A percentile compares a stretch with the other conserved stretches of the same genome.
Conservation (phyloP, 805 yeast genomes). For the Metschnikowia similis region DNA sequence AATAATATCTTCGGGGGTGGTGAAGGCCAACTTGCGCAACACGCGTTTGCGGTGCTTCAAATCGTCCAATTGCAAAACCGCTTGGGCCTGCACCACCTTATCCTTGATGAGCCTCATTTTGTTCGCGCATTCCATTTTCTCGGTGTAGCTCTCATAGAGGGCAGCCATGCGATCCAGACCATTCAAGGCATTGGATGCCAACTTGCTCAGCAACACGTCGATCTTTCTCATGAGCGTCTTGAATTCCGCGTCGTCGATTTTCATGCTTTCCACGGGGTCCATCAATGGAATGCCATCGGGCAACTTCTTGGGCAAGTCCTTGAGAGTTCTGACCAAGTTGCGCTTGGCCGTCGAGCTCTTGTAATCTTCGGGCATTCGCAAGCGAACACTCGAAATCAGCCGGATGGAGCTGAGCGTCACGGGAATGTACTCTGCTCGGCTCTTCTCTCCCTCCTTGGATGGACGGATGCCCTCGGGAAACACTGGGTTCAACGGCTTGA, state of each 20-base stretch:
- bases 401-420: slow-evolving; percentile 75
- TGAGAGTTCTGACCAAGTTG: slow-evolving; percentile 64
- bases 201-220: slow-evolving; percentile 74
- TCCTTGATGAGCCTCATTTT: slow-evolving; percentile 56
- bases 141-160: slow-evolving; percentile 59
- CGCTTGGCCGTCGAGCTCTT: slow-evolving; percentile 53
- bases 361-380: slow-evolving; percentile 74
- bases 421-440: slow-evolving; percentile 76
- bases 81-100: slow-evolving; percentile 76
- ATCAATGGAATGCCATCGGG: slow-evolving; percentile 89
- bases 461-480: slow-evolving; percentile 89
- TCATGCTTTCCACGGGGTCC: slow-evolving; percentile 91
- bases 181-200: slow-evolving; percentile 64
- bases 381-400: slow-evolving; percentile 73
- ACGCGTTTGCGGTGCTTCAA: slow-evolving; percentile 90
- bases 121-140: slow-evolving; percentile 57
- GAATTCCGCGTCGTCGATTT: slow-evolving; percentile 81
- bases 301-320: slow-evolving; percentile 76
- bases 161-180: slow-evolving; percentile 58
- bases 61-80: slow-evolving; percentile 92
- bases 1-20: slow-evolving; percentile 81
- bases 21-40: slow-evolving; percentile 84
- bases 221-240: slow-evolving; percentile 66
- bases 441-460: slow-evolving; percentile 63
- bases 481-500: slow-evolving; percentile 72